phyloP scores from a whole-genome alignment of 495 filamentous ascomycete species.

The Paragyromitra xinjiangensis region DNA sequence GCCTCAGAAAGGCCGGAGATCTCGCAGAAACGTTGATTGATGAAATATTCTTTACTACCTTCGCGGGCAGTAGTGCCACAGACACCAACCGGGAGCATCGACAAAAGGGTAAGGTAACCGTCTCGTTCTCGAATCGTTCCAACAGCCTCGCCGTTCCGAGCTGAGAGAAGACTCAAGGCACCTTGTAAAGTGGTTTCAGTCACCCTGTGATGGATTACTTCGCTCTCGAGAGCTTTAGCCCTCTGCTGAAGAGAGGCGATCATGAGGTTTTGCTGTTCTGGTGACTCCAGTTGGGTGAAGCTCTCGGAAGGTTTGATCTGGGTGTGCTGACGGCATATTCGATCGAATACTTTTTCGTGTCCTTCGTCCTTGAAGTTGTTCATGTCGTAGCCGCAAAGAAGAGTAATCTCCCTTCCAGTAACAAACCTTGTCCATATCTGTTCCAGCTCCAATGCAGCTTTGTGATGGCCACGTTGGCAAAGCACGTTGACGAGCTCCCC shows the following conservation, averaged over 20 bases:
- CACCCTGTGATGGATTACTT: conserved; percentile 43
- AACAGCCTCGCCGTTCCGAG: conserved; percentile 46
- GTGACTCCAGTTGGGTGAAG: conserved; percentile 27
- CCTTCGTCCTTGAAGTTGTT: conserved; percentile 48
- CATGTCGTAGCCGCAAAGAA: conserved; percentile 57
- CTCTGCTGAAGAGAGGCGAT: conserved; percentile 53
- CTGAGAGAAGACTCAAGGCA: conserved; percentile 50
- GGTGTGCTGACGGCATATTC: conserved; percentile 54
- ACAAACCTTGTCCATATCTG: conserved; percentile 55
- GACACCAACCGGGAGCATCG: conserved; percentile 51
- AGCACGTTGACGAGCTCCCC: conserved; percentile 58
- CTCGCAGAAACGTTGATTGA: conserved; percentile 52
- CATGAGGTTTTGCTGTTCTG: conserved; percentile 47
- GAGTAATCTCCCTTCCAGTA: conserved; percentile 49
- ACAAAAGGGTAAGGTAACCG: conserved; percentile 48
- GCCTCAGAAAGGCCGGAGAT: conserved; percentile 48
- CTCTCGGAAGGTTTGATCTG: conserved; percentile 51
- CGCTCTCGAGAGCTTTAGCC: conserved; percentile 46
- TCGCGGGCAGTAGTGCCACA: conserved; percentile 50
- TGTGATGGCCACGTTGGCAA: conserved; percentile 51
- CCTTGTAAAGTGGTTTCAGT: conserved; percentile 48
- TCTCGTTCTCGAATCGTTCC: conserved; percentile 47
- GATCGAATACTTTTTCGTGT: conserved; percentile 51
- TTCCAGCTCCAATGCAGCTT: conserved; percentile 54
- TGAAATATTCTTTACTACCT: conserved; percentile 51